A percentile compares a stretch with the other conserved stretches of the same genome.
Conservation (phyloP, 305 asterid genomes). For the Euphrasia arctica region DNA sequence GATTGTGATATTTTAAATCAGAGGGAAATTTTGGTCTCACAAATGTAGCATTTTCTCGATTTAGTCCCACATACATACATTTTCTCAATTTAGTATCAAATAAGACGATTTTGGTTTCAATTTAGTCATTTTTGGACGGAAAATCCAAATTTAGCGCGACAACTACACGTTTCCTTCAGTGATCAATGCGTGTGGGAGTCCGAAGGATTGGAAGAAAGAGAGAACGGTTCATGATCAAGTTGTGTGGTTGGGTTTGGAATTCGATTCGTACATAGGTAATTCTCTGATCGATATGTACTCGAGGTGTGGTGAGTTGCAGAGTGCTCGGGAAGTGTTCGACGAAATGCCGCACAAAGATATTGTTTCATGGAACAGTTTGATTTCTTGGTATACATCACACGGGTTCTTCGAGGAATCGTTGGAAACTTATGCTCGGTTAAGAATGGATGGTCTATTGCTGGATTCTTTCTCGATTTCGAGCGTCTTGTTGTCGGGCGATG, state of each 20-base stretch:
- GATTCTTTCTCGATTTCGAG: constrained; percentile 57
- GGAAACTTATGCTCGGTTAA: constrained; percentile 40
- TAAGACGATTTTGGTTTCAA: too few species aligned
- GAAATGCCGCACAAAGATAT: constrained; percentile 58
- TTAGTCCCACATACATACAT: too few species aligned
- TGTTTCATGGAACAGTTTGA: constrained; percentile 83
- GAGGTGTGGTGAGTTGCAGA: constrained; percentile 38
- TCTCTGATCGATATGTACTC: constrained; percentile 74
- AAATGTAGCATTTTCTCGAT: too few species aligned
- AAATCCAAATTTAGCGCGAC: constrained; percentile 10
- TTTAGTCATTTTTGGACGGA: too few species aligned
- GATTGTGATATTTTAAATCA: too few species aligned
- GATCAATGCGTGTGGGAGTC: constrained; percentile 59
- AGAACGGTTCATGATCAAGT: constrained; percentile 46
- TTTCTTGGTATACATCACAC: constrained; percentile 66
- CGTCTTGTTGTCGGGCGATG: constrained; percentile 56
- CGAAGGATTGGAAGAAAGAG: constrained; percentile 49
- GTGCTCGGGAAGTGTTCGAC: constrained; percentile 60
- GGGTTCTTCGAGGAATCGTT: constrained; percentile 57
- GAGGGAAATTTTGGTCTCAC: too few species aligned
- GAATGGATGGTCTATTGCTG: constrained; percentile 40
- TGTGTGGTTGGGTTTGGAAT: constrained; percentile 44
- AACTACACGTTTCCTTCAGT: constrained; percentile 73
- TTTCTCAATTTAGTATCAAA: too few species aligned
- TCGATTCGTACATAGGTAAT: constrained; percentile 60